These are phyloP conservation scores for Aspergillus ostianus DNA, from an alignment of 495 filamentous ascomycete species.

Conservation along the genomic window DNA sequence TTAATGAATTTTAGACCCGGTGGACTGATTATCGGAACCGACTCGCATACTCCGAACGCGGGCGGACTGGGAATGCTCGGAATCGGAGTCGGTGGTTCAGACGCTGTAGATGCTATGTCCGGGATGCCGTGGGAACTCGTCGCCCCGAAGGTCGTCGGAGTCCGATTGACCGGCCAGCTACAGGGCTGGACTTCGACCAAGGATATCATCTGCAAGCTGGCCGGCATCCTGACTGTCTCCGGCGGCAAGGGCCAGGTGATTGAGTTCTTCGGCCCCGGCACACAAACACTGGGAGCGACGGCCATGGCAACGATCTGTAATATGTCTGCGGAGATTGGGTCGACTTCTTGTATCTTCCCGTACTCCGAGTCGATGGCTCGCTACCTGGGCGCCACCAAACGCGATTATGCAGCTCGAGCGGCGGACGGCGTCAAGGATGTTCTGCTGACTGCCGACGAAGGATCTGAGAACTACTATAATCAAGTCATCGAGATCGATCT, in stretches of 20 bases:
- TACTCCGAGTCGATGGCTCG: constrained; percentile 88
- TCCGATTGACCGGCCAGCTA: constrained; percentile 76
- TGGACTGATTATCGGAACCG: constrained; percentile 86
- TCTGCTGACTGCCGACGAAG: constrained; percentile 62
- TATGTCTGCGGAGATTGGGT: constrained; percentile 80
- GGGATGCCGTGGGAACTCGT: constrained; percentile 90
- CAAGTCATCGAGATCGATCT: constrained; percentile 86
- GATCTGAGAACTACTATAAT: constrained; percentile 71
- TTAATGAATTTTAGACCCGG: constrained; percentile 51
- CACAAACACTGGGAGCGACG: constrained; percentile 54
- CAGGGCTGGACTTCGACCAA: constrained; percentile 85
- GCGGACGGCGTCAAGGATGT: constrained; percentile 67
- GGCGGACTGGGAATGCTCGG: constrained; percentile 87
- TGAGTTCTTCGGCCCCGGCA: constrained; percentile 80
- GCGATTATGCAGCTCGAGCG: constrained; percentile 72
- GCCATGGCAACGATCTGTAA: constrained; percentile 62
- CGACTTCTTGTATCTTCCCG: constrained; percentile 86
- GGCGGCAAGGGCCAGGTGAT: constrained; percentile 87
- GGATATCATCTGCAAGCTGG: constrained; percentile 90
- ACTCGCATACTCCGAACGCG: constrained; percentile 90
- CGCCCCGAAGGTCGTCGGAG: constrained; percentile 85
- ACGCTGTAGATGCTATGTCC: constrained; percentile 93
- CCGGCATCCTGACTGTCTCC: constrained; percentile 85
- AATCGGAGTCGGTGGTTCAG: constrained; percentile 89
- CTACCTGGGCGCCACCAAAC: constrained; percentile 79